Evolutionary conservation across 163 green algal genomes (phyloP), one percentile per base, ranked within the genome.

Genomic region (Trebouxiophyceae sp.): DNA sequence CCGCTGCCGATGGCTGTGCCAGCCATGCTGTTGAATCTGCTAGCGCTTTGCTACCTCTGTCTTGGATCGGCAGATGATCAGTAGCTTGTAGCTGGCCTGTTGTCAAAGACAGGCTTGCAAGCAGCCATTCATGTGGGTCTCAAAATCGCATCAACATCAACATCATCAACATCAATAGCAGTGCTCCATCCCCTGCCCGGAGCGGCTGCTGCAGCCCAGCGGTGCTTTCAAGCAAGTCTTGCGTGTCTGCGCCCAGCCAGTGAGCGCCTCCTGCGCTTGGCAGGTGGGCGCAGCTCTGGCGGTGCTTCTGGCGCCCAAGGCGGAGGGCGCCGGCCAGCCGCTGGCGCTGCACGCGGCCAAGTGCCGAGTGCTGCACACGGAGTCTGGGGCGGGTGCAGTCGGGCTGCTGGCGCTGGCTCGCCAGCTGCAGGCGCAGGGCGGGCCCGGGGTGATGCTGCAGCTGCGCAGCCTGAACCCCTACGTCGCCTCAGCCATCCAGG

Each of bases 381-480:
- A 94, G 72, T 81, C 88, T 7, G 86, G 77, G 5, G 77, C 82
- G 4, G 88, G 88, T 6, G 74, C 80, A 1, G 74, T 86, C 54
- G 85, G 86, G 32, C 45, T 92, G 2, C 50, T 73, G 6, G 74
- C 86, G 30, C 30, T 69, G n/a, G 54, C 61, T 12, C 26, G 27
- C 24, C 45, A 58, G 24, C 54, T 74, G 7, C 47, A 47, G 46
- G 28, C 50, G 24, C n/a, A 27, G 2, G n/a, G n/a, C 30, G 22
- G 47, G 27, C 44, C 39, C 39, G 30, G 29, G 12, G 12, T 57
- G 20, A 68, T 79, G n/a, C 63, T 81, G 44, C 88, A 96, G 69
- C 80, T 97, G 62, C 60, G 75, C 31, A 61, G 28, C 0, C 55
- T 95, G 31, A 97, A 97, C 74, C 80, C 87, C 1, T 79, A 87